These are phyloP conservation scores for Zoysia pacifica DNA, from an alignment of 176 grass and related monocot genomes.

Conservation along the genomic window DNA sequence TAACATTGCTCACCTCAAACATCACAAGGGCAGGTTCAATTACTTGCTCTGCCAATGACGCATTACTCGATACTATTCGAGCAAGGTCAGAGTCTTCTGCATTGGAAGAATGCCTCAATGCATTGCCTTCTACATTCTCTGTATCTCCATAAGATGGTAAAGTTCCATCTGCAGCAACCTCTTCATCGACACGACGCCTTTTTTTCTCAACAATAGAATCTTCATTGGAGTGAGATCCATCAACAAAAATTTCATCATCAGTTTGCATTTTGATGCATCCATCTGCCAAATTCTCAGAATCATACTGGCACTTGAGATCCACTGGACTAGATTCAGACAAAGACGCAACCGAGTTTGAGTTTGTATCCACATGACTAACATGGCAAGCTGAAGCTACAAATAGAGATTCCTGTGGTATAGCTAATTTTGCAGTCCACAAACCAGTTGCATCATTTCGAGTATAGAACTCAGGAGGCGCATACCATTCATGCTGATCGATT, in stretches of 20 bases:
- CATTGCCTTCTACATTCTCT: constrained; percentile 49
- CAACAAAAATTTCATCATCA: constrained; percentile 68
- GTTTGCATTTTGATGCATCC: constrained; percentile 81
- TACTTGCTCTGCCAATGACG: constrained; percentile 90
- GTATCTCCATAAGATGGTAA: constrained; percentile 69
- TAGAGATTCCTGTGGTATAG: constrained; percentile 53
- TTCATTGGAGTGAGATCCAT: constrained; percentile 57
- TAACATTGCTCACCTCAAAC: constrained; percentile 78
- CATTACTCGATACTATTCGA: constrained; percentile 68
- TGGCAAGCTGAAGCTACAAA: constrained; percentile 55
- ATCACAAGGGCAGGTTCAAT: constrained; percentile 98
- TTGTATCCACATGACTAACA: constrained; percentile 44
- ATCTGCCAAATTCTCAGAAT: constrained; percentile 63
- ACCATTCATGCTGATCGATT: constrained; percentile 93
- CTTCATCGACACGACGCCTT: constrained; percentile 66
- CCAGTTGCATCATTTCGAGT: constrained; percentile 78
- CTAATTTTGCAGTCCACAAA: constrained; percentile 77
- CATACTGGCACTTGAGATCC: constrained; percentile 69
- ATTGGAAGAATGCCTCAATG: constrained; percentile 55
- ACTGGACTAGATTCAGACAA: constrained; percentile 59
- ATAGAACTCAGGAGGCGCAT: constrained; percentile 83
- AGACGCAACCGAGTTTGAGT: constrained; percentile 43
- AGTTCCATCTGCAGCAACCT: constrained; percentile 62
- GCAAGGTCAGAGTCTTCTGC: constrained; percentile 59
- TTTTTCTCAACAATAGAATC: constrained; percentile 75